Evolutionary conservation across 179 eudicot genomes (phyloP).

Genomic region (Camellia oleifera): DNA sequence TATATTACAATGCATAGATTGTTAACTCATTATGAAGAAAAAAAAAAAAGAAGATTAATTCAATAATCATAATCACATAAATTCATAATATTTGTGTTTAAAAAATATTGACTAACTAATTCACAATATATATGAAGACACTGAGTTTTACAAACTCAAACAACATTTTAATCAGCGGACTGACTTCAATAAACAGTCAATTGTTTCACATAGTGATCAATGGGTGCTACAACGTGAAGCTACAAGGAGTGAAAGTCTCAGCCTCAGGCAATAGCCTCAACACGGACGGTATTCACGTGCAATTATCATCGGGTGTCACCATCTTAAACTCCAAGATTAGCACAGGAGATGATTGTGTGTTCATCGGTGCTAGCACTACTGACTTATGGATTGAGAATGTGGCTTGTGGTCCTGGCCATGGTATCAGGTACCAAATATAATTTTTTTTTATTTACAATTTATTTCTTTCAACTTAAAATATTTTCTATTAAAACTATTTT

Average conservation of each 20-base stretch:
- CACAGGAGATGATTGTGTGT: slow-evolving; percentile 54
- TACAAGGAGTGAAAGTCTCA: slow-evolving; percentile 32
- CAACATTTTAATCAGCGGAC: slow-evolving; percentile 35
- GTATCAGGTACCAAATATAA: slow-evolving; percentile 36
- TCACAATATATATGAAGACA: slow-evolving; percentile 16
- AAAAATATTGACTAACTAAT: too few species aligned
- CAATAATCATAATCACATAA: too few species aligned
- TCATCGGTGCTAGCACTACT: slow-evolving; percentile 39
- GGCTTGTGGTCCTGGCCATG: slow-evolving; percentile 56
- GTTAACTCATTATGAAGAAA: too few species aligned
- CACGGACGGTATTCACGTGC: slow-evolving; percentile 54
- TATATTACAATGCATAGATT: too few species aligned
- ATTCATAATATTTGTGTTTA: too few species aligned
- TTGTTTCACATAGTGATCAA: slow-evolving; percentile 36
- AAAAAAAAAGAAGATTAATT: too few species aligned
- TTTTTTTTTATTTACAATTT: too few species aligned
- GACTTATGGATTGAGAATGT: slow-evolving; percentile 36
- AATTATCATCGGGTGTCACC: slow-evolving; percentile 28
- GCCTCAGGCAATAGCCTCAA: slow-evolving; percentile 50
- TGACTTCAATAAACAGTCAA: slow-evolving; percentile 41
- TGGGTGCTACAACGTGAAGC: slow-evolving; percentile 34
- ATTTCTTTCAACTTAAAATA: too few species aligned
- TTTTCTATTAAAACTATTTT: too few species aligned
- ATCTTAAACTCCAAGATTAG: slow-evolving; percentile 28
- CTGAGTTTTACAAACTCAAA: slow-evolving; percentile 32